phyloP scores from a whole-genome alignment of 768 basidiomycete genomes.

The Tephrocybe rancida region DNA sequence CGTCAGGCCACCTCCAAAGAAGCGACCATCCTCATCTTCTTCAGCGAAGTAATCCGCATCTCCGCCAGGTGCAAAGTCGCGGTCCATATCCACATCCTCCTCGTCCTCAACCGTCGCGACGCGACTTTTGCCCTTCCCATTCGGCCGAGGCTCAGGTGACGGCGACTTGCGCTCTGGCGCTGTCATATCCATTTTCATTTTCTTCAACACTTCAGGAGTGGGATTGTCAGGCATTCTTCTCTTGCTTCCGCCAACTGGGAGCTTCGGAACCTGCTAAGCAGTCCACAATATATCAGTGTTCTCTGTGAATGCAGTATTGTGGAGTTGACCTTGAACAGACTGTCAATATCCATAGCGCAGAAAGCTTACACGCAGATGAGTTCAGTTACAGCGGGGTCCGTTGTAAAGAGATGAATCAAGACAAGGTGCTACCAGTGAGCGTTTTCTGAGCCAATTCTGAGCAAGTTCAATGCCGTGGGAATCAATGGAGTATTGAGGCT shows the following conservation, averaged over 20 bases:
- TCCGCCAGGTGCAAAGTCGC: constrained; percentile 77
- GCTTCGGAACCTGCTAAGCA: constrained; percentile 69
- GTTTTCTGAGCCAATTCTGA: too few relatives aligned
- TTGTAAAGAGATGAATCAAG: too few relatives aligned
- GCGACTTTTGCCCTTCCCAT: constrained; percentile 30
- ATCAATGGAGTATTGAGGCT: too few relatives aligned
- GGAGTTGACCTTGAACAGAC: constrained; percentile 48
- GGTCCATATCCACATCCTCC: constrained; percentile 48
- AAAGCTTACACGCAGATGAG: too few relatives aligned
- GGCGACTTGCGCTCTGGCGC: constrained; percentile 10
- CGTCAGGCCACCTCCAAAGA: constrained; percentile 93
- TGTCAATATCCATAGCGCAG: constrained; percentile 51
- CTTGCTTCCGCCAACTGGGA: constrained; percentile 66
- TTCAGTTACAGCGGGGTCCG: too few relatives aligned
- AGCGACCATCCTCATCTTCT: constrained; percentile 90
- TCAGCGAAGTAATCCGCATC: constrained; percentile 91
- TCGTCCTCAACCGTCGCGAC: constrained; percentile 65
- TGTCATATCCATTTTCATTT: constrained; percentile 60
- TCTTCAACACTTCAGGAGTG: constrained; percentile 82
- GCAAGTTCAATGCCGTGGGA: too few relatives aligned
- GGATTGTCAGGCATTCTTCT: constrained; percentile 78
- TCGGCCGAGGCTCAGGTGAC: constrained; percentile 12
- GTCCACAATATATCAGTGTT: constrained; percentile 1
- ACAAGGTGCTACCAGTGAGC: too few relatives aligned
- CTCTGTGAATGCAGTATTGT: background rate